Evolutionary conservation across 1,284 basidiomycete genomes (phyloP), one percentile per base, ranked within the genome.

Genomic region (Tilletia walkeri): DNA sequence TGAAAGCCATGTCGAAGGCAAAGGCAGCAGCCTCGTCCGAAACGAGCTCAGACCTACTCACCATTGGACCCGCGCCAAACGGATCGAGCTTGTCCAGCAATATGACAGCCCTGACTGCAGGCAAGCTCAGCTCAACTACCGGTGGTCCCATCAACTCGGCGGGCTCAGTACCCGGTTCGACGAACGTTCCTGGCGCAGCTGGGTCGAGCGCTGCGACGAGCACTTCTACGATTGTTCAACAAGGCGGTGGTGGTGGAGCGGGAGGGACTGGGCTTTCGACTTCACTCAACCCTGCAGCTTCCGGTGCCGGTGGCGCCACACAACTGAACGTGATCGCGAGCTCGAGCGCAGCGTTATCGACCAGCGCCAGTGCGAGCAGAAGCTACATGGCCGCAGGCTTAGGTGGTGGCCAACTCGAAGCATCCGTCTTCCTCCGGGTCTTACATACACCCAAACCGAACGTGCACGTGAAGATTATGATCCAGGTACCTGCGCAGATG

Each of bases 401-500:
- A 16, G 50, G 50, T n/a, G 47, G 47, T n/a, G 47, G 24, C 24
- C 34, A 36, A 10, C 59, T 63, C 9, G 59, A 63, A 63, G 59
- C 77, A 48, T 70, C 72, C 34, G 77, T 80, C 73, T 81, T 80
- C 72, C 67, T 81, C 12, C 73, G 79, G 4, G 75, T 81, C 48
- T 69, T 79, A 45, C 72, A 80, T 67, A 81, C 77, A n/a, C 77
- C 79, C 0, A 79, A 80, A 38, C 67, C 70, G 0, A 75, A 79
- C 47, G 78, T 81, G 65, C 73, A 74, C 14, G 79, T 80, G 75
- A 81, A 77, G 73, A 84, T 83, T 39, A 84, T 81, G n/a, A 66
- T 85, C 14, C 77, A 84, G 47, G 83, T 85, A 14, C 70, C 71
- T 2, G 88, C 91, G 16, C 94, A 93, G n/a, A 96, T 93, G 90